These are phyloP conservation scores for Amesomyces nigricolor DNA, from an alignment of 2,329 filamentous ascomycete species.

Conservation along the genomic window DNA sequence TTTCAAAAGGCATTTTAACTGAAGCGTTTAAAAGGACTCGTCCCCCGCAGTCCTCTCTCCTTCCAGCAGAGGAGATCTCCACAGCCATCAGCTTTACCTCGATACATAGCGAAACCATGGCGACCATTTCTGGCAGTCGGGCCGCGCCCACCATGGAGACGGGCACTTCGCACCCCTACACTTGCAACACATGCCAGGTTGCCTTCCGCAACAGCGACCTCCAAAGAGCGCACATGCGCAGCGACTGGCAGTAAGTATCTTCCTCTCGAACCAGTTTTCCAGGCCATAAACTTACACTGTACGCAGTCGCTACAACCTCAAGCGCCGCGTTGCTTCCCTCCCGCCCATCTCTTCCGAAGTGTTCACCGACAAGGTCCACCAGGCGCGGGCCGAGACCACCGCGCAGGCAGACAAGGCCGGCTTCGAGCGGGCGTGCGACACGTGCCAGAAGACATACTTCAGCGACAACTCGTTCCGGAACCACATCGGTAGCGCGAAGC, in stretches of 20 bases:
- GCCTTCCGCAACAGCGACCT: conserved; percentile 91
- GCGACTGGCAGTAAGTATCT: conserved; percentile 86
- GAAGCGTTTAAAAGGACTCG: no score
- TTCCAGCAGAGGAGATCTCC: neutral
- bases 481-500: conserved; percentile 85
- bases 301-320: conserved; percentile 83
- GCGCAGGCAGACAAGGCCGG: conserved; percentile 83
- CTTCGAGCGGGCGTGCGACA: conserved; percentile 75
- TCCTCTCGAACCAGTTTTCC: neutral
- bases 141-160: conserved; percentile 28
- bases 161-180: conserved; percentile 72
- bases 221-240: conserved; percentile 94
- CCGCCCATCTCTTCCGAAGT: conserved; percentile 87
- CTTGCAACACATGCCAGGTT: conserved; percentile 96
- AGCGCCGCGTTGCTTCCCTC: conserved; percentile 83
- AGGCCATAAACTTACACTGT: conserved; percentile 17
- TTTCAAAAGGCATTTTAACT: neutral
- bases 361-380: conserved; percentile 92
- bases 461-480: conserved; percentile 95
- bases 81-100: neutral
- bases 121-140: conserved; percentile 41
- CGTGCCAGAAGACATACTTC: conserved; percentile 89
- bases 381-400: conserved; percentile 76
- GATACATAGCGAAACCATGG: conserved; percentile 36
- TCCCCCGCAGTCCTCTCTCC: neutral